Evolutionary conservation across 805 yeast genomes (phyloP).

Genomic region (Clavispora carvajalis): DNA sequence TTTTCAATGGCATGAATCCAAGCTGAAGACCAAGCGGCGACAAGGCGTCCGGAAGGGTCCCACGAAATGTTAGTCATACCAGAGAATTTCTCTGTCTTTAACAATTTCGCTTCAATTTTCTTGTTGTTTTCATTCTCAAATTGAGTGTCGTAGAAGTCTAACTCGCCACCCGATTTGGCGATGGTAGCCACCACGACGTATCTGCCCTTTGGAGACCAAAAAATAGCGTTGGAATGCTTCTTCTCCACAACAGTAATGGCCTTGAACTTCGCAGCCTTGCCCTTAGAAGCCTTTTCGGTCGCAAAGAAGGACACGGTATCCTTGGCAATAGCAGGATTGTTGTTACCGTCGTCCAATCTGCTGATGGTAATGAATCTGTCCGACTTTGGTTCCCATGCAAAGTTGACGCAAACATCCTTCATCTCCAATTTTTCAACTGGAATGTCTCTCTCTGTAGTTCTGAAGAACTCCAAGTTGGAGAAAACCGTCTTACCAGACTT

Average conservation of each 20-base stretch:
- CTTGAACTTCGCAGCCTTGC: conserved; percentile 50
- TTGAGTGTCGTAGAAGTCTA: conserved; percentile 84
- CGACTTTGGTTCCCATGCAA: conserved; percentile 95
- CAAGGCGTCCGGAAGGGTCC: conserved; percentile 94
- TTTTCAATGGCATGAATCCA: conserved; percentile 84
- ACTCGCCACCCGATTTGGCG: conserved; percentile 49
- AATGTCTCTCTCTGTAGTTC: conserved; percentile 77
- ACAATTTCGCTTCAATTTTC: conserved; percentile 47
- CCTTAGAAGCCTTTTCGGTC: conserved; percentile 55
- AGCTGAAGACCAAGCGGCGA: conserved; percentile 81
- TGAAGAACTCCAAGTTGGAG: conserved; percentile 89
- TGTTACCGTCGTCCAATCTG: conserved; percentile 48
- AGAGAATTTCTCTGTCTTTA: conserved; percentile 59
- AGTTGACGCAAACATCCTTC: conserved; percentile 79
- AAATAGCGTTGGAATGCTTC: conserved; percentile 65
- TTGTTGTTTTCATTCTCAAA: conserved; percentile 62
- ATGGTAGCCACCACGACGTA: conserved; percentile 56
- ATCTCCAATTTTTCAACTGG: conserved; percentile 94
- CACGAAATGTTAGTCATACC: conserved; percentile 83
- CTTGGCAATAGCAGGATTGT: conserved; percentile 60
- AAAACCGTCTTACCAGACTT: conserved; percentile 89
- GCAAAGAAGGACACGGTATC: conserved; percentile 77
- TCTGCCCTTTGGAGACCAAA: conserved; percentile 93
- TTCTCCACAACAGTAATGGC: conserved; percentile 52
- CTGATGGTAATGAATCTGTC: conserved; percentile 82